Evolutionary conservation across 352 stramenopile genomes (phyloP), one percentile per base, ranked within the genome.

Genomic region (Phytophthora hibernalis): DNA sequence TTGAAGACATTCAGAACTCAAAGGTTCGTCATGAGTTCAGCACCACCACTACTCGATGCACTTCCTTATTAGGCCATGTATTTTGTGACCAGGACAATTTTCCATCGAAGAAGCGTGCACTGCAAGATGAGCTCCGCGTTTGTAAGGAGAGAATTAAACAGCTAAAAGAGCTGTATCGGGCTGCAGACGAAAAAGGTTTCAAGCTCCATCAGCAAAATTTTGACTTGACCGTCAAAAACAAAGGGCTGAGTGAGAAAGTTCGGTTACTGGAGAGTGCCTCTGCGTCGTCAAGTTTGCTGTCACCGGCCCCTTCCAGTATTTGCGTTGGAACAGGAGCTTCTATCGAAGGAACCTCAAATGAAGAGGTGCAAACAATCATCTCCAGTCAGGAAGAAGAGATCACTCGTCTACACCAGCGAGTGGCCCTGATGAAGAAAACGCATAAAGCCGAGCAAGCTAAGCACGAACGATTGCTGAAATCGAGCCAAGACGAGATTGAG

Each of bases 341-440:
- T 48, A 43, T 67, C 6, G 31, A 64, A 37, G 55, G 49, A 24
- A 54, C 56, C n/a, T 49, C 47, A 13, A 20, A 28, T 0, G 48
- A 79, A 8, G 78, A 87, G 13, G 44, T 74, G 0, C 73, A 88
- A 31, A 44, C 68, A 8, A 79, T 88, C 26, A 82, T 92, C 28
- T 71, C 79, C 5, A 89, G 67, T 15, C 80, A 90, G 54, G 83
- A 93, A 71, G 70, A 88, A 49, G 81, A 85, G 50, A 86, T 91
- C 54, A 86, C 75, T 11, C 72, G 81, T 24, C 65, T 94, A 2
- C 77, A 87, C 21, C 80, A 90, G n/a, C 75, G 80, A 15, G 70
- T 92, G 3, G 60, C 76, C 0, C 43, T 92, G 15, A 77, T 90
- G 64, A 91, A 95, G 47, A 89, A 90, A 48, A 53, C 77, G 0